Conservation (phyloP, 768 basidiomycete species). For the Calocybe gangraenosa region DNA sequence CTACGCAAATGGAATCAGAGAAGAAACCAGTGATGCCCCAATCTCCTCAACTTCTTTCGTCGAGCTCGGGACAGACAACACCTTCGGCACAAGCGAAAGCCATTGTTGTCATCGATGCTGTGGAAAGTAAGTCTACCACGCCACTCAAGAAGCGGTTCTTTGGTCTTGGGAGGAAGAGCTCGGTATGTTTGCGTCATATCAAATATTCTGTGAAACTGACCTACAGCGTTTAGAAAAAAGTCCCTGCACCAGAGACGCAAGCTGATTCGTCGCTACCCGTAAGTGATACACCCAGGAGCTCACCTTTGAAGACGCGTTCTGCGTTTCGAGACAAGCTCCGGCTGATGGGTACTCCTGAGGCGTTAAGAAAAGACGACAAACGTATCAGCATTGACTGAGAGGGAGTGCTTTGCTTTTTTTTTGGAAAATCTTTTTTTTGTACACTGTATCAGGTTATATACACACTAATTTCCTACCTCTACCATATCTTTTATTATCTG, state of each 20-base stretch:
- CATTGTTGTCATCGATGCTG: slow-evolving; percentile 56
- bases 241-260: not conserved
- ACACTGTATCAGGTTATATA: too few relatives aligned
- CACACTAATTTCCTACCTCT: slow-evolving; percentile 3
- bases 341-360: slow-evolving; percentile 33
- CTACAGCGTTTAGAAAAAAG: slow-evolving; percentile 11
- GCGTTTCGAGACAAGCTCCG: slow-evolving; percentile 30
- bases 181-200: slow-evolving; percentile 23
- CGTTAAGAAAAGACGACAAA: slow-evolving; percentile 31
- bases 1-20: slow-evolving; percentile 5
- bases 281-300: not conserved
- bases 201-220: not conserved
- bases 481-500: not conserved
- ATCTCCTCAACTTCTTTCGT: not conserved
- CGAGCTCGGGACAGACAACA: not conserved
- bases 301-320: slow-evolving; percentile 21
- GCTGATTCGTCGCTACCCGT: not conserved
- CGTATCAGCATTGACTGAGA: slow-evolving; percentile 31
- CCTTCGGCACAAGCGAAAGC: slow-evolving; percentile 48
- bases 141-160: slow-evolving; percentile 29
- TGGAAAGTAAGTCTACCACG: slow-evolving; percentile 39
- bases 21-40: not conserved
- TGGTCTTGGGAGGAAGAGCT: slow-evolving; percentile 32
- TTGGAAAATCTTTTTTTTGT: too few relatives aligned
- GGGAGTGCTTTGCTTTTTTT: not conserved